phyloP scores from a whole-genome alignment of 2,329 filamentous ascomycete genomes.

The Fusarium napiforme region DNA sequence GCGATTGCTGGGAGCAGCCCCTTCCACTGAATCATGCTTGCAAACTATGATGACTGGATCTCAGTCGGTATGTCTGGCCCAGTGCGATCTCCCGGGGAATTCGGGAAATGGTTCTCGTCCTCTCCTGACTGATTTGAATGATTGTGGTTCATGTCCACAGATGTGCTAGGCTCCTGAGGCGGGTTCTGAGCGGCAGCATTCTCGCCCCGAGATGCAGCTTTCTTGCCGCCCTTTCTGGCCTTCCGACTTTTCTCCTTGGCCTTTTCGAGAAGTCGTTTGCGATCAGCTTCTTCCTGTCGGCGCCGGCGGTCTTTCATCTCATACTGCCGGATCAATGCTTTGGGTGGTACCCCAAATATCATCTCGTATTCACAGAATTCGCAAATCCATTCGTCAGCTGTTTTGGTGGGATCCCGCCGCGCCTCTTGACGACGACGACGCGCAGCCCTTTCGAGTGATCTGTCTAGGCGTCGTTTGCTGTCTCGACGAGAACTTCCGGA shows the following conservation, averaged over 20 bases:
- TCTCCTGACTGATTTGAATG: slow-evolving; percentile 55
- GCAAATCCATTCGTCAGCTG: slow-evolving; percentile 90
- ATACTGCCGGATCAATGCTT: slow-evolving; percentile 87
- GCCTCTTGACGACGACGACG: slow-evolving; percentile 79
- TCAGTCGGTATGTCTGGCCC: slow-evolving; percentile 24
- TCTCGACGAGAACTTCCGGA: slow-evolving; percentile 59
- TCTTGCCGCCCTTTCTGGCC: slow-evolving; percentile 83
- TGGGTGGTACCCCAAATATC: slow-evolving; percentile 89
- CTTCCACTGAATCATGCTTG: background rate
- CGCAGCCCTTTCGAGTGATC: slow-evolving; percentile 79
- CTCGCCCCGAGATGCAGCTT: slow-evolving; percentile 54
- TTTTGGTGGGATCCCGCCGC: slow-evolving; percentile 76
- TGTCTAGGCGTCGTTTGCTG: slow-evolving; percentile 72
- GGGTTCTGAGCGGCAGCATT: slow-evolving; percentile 39
- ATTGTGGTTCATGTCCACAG: slow-evolving; percentile 44
- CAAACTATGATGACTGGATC: slow-evolving; percentile 24
- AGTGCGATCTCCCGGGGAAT: slow-evolving; percentile 33
- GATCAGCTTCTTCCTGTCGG: slow-evolving; percentile 86
- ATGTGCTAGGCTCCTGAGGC: slow-evolving; percentile 36
- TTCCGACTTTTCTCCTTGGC: slow-evolving; percentile 94
- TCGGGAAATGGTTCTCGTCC: slow-evolving; percentile 46
- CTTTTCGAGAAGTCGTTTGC: slow-evolving; percentile 86
- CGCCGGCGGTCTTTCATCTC: slow-evolving; percentile 93
- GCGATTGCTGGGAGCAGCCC: background rate
- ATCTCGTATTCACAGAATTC: slow-evolving; percentile 98